Evolutionary conservation across 2,329 filamentous ascomycete species (phyloP).

Genomic region (Penicillium sp.): DNA sequence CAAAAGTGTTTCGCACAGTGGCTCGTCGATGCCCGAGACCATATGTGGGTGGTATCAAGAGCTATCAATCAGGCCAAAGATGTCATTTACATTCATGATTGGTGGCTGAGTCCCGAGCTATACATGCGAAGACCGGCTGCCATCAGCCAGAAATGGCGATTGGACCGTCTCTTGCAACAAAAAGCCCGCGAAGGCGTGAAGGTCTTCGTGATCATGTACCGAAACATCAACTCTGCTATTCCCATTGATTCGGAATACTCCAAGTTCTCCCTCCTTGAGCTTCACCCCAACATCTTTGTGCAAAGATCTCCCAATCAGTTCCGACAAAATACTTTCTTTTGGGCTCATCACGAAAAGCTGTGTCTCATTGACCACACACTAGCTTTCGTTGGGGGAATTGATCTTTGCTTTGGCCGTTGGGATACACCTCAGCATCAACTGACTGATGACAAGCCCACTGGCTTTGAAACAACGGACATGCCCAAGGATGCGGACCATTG

Average conservation of each 20-base stretch:
- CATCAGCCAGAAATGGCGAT: slow-evolving; percentile 95
- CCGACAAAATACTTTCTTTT: slow-evolving; percentile 99
- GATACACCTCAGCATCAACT: slow-evolving; percentile 90
- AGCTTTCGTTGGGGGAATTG: slow-evolving; percentile 90
- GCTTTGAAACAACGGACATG: slow-evolving; percentile 71
- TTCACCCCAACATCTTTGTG: slow-evolving; percentile 94
- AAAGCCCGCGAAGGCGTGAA: slow-evolving; percentile 96
- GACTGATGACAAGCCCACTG: slow-evolving; percentile 88
- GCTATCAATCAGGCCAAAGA: slow-evolving; percentile 96
- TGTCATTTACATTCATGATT: slow-evolving; percentile 98
- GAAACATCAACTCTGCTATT: slow-evolving; percentile 93
- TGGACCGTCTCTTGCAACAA: slow-evolving; percentile 85
- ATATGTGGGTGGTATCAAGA: slow-evolving; percentile 98
- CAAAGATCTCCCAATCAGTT: slow-evolving; percentile 96
- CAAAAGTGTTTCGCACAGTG: slow-evolving; percentile 85
- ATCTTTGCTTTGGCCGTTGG: slow-evolving; percentile 96
- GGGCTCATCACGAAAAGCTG: slow-evolving; percentile 98
- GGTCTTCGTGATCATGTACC: slow-evolving; percentile 94
- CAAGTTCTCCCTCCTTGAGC: slow-evolving; percentile 88
- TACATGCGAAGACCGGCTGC: slow-evolving; percentile 91
- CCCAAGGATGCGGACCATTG: slow-evolving; percentile 88
- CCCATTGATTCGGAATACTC: slow-evolving; percentile 98
- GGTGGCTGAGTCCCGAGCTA: slow-evolving; percentile 95
- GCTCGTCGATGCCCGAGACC: slow-evolving; percentile 93
- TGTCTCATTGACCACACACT: slow-evolving; percentile 93